A percentile compares a stretch with the other conserved stretches of the same genome.
Conservation (phyloP, 2,329 filamentous ascomycete species). For the Microsporum audouinii region DNA sequence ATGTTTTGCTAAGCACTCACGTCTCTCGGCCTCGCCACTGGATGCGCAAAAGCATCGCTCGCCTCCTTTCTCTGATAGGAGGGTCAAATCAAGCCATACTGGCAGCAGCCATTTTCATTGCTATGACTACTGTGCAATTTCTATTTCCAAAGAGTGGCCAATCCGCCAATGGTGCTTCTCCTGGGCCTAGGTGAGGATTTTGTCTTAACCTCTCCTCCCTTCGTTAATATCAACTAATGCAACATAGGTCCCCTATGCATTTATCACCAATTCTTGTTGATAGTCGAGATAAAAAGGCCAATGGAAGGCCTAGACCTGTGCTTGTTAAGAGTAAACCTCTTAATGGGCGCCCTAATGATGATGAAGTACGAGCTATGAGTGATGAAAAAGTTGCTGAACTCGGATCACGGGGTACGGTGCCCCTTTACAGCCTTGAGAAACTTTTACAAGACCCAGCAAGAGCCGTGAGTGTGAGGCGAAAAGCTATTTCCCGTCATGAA, state of each 20-base stretch:
- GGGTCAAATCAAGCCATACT: not conserved
- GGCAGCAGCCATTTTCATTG: not conserved
- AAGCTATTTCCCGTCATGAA: constrained; percentile 74
- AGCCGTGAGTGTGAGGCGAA: constrained; percentile 82
- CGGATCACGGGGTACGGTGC: not conserved
- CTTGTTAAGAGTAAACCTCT: not conserved
- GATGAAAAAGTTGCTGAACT: not conserved
- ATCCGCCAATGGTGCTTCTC: not conserved
- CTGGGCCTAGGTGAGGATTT: not conserved
- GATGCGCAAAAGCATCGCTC: not conserved
- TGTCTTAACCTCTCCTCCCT: too few species aligned
- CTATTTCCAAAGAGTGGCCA: not conserved
- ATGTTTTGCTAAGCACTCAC: not conserved
- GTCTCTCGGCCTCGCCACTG: not conserved
- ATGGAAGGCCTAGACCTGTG: not conserved
- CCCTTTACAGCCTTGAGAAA: not conserved
- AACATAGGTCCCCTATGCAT: not conserved
- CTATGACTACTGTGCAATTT: not conserved
- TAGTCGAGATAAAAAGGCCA: not conserved
- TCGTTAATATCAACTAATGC: not conserved
- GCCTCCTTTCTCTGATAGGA: not conserved
- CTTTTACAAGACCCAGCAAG: constrained; percentile 24
- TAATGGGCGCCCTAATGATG: not conserved
- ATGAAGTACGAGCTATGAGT: not conserved
- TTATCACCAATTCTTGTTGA: not conserved